Evolutionary conservation across 305 asterid genomes (phyloP).

Genomic region (Solanum hybrid): DNA sequence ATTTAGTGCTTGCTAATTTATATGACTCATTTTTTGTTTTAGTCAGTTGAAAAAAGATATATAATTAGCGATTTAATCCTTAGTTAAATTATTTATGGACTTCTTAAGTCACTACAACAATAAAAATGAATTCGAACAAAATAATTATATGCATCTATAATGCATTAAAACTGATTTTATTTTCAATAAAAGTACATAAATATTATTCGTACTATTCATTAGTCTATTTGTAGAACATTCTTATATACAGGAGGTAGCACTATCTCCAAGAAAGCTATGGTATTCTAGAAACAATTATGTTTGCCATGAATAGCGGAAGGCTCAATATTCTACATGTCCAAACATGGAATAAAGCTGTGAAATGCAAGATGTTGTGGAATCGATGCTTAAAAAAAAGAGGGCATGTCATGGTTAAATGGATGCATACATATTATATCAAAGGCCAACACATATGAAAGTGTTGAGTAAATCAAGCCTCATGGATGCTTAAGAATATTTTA

Average conservation of each 20-base stretch:
- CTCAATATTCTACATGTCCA: neutral
- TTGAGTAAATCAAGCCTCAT: neutral
- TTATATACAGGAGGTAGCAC: neutral
- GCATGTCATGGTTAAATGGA: neutral
- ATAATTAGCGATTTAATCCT: too few relatives aligned
- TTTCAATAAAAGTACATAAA: neutral
- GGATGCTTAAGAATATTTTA: neutral
- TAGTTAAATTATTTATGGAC: too few relatives aligned
- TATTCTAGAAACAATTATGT: neutral
- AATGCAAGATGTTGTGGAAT: neutral
- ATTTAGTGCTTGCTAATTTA: too few relatives aligned
- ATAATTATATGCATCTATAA: too few relatives aligned
- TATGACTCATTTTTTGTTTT: too few relatives aligned
- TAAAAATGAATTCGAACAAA: too few relatives aligned
- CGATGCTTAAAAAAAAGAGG: neutral
- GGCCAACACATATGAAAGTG: neutral
- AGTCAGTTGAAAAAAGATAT: too few relatives aligned
- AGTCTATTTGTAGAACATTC: neutral
- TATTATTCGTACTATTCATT: neutral
- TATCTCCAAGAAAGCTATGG: neutral
- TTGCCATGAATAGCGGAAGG: neutral
- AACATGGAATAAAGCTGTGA: neutral
- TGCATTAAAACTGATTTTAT: too few relatives aligned
- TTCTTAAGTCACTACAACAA: too few relatives aligned
- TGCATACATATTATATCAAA: neutral